phyloP scores from a whole-genome alignment of 345 rosid species.

The Kernera saxatilis region DNA sequence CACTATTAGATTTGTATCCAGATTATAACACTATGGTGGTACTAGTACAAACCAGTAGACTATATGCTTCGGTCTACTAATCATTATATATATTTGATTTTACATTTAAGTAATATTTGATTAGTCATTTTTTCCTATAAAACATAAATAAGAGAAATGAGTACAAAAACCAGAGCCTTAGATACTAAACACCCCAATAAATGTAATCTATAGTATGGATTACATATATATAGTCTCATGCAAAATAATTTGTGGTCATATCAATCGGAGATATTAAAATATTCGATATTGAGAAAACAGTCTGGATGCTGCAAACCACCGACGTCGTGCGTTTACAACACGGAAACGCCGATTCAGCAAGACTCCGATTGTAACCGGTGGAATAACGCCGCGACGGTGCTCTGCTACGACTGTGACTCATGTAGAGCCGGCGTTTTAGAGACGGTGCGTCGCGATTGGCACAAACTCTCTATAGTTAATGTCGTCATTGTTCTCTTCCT shows the following conservation, averaged over 20 bases:
- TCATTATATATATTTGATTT: too few relatives aligned
- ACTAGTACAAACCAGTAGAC: too few relatives aligned
- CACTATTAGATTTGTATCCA: too few relatives aligned
- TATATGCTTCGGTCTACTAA: too few relatives aligned
- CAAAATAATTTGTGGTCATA: not conserved
- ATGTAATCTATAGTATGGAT: too few relatives aligned
- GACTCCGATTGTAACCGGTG: constrained; percentile 80
- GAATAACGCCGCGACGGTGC: constrained; percentile 53
- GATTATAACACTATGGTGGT: too few relatives aligned
- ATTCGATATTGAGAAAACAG: constrained; percentile 29
- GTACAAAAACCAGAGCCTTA: too few relatives aligned
- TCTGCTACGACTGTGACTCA: constrained; percentile 91
- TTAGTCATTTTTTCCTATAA: too few relatives aligned
- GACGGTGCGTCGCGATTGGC: constrained; percentile 77
- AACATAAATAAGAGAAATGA: too few relatives aligned
- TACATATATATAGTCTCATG: too few relatives aligned
- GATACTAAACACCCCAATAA: too few relatives aligned
- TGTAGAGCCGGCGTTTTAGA: constrained; percentile 94
- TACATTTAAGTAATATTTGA: too few relatives aligned
- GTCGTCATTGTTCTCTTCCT: constrained; percentile 62
- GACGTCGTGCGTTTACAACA: constrained; percentile 68
- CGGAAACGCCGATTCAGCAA: constrained; percentile 44
- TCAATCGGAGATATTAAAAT: not conserved
- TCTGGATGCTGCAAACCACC: constrained; percentile 99
- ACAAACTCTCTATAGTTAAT: constrained; percentile 65